A percentile compares a stretch with the other conserved stretches of the same genome.
These are phyloP conservation scores for Penicillium desertorum DNA, from an alignment of 495 filamentous ascomycete species.

Conservation along the genomic window DNA sequence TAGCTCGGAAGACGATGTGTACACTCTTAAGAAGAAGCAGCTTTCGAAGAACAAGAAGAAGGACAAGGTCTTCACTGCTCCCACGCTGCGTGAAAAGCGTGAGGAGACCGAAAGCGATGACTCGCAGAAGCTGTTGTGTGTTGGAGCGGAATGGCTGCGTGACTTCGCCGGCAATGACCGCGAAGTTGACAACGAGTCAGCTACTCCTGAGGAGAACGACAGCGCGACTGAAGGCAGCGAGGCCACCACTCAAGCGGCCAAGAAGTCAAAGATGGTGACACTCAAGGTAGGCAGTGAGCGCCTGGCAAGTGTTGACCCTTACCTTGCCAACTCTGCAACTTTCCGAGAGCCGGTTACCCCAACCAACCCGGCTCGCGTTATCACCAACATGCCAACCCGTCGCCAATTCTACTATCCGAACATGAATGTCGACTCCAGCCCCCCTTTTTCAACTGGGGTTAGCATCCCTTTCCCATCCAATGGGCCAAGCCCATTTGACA, in stretches of 20 bases:
- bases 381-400: neutral
- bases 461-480: neutral
- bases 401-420: neutral
- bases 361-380: neutral
- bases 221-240: neutral
- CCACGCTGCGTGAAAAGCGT: neutral
- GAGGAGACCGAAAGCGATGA: neutral
- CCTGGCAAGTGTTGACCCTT: neutral
- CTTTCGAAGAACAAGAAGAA: neutral
- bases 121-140: neutral
- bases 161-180: neutral
- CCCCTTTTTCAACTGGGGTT: neutral
- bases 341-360: neutral
- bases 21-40: neutral
- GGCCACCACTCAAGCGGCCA: neutral
- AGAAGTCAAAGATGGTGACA: conserved; percentile 3
- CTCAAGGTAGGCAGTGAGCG: neutral
- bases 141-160: neutral
- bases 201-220: neutral
- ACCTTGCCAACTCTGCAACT: neutral
- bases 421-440: neutral
- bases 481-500: neutral
- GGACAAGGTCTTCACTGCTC: neutral
- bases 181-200: neutral
- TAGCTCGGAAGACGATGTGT: neutral